phyloP scores from a whole-genome alignment of 306 rosid species.

The Vicia faba region DNA sequence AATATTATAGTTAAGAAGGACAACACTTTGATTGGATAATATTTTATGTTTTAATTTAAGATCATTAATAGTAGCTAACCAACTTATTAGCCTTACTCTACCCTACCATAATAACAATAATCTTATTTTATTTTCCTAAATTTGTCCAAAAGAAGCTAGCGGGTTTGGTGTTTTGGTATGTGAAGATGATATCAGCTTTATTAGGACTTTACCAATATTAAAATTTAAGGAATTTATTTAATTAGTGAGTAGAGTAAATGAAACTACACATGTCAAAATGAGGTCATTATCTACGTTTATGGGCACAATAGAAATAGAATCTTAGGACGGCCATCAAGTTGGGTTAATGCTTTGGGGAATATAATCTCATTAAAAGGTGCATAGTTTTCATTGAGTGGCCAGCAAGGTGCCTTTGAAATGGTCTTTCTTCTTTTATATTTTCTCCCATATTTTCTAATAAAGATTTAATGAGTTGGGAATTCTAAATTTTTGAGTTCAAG shows the following conservation, averaged over 20 bases:
- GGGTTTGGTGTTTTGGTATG: slow-evolving; percentile 53
- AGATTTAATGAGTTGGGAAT: too few species aligned
- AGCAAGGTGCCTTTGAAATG: slow-evolving; percentile 57
- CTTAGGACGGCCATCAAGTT: slow-evolving; percentile 73
- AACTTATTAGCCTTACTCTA: slow-evolving; percentile 33
- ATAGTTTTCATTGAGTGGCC: slow-evolving; percentile 59
- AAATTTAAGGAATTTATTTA: background rate
- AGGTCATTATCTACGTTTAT: slow-evolving; percentile 50
- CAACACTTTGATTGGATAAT: slow-evolving; percentile 16
- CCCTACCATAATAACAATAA: slow-evolving; percentile 15
- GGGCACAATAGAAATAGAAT: slow-evolving; percentile 53
- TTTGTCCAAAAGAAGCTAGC: slow-evolving; percentile 42
- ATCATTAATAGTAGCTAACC: slow-evolving; percentile 37
- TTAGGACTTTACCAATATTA: background rate
- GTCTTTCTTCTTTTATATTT: slow-evolving; percentile 32
- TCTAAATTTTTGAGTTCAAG: too few species aligned
- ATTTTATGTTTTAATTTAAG: slow-evolving; percentile 28
- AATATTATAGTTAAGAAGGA: slow-evolving; percentile 28
- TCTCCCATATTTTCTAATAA: background rate
- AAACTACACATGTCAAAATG: slow-evolving; percentile 21
- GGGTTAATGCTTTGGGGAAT: slow-evolving; percentile 56
- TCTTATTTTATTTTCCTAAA: slow-evolving; percentile 22
- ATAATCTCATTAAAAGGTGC: slow-evolving; percentile 59
- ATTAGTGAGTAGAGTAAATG: background rate
- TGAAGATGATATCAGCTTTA: slow-evolving; percentile 52